Evolutionary conservation across 2,329 filamentous ascomycete species (phyloP), one percentile per base, ranked within the genome.

Genomic region (Hypoxylon sp.): DNA sequence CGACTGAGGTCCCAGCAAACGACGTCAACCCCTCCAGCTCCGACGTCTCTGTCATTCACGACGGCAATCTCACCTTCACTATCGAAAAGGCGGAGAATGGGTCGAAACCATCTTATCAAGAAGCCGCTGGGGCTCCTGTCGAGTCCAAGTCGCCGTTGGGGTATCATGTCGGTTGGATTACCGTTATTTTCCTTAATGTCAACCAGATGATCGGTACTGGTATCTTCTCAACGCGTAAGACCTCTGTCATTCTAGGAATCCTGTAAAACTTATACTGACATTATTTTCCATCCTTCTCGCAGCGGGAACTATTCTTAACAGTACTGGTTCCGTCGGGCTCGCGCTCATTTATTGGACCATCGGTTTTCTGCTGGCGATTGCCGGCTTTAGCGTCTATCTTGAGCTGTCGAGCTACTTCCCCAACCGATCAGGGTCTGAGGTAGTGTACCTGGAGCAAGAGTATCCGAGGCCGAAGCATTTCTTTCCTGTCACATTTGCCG

Each of bases 161-260:
- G 0, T 88, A 89, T 70, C 77, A 82, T 8, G 87, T 89, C 36
- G 82, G 83, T 1, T 80, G 81, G 14, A 70, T 85, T 24, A 87
- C 86, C 0, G 84, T 87, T 18, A 78, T 89, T 18, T 85, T 87
- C 58, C 73, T 89, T 24, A 89, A 89, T 66, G 74, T 89, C 49
- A 75, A 83, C 58, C 85, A 85, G 74, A 89, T 89, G 86, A 82
- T 90, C 45, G 87, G 87, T 1, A 89, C 86, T 0, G 86, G 87
- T 4, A 82, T 88, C 5, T 88, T 85, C 66, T 86, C 84, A 4
- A 67, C 61, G 8, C 74, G 74, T 75, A 67, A 60, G 73, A 22
- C 24, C 14, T 36, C 6, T n/a, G 14, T 9, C 48, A 56, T 12
- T 42, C 4, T 2, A 8, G 5, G 22, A 30, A 4, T 9, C 16